Conservation (phyloP, 495 filamentous ascomycete species). For the Apodospora peruviana region DNA sequence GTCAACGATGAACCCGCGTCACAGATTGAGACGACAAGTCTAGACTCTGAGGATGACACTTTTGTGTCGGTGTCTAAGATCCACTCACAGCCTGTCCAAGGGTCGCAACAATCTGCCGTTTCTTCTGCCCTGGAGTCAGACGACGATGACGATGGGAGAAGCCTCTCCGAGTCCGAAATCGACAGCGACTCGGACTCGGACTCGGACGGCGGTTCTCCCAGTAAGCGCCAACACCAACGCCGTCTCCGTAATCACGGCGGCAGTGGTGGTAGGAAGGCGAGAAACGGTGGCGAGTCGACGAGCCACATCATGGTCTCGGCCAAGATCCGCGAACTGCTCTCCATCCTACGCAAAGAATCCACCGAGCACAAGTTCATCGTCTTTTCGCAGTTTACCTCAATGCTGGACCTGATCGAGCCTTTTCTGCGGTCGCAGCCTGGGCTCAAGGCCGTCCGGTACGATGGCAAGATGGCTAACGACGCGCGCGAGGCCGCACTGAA, state of each 20-base stretch:
- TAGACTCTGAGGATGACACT: constrained; percentile 31
- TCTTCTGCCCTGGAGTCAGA: constrained; percentile 11
- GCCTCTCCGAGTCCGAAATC: constrained; percentile 30
- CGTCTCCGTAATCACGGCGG: not conserved
- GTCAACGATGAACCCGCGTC: constrained; percentile 30
- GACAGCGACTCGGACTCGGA: constrained; percentile 43
- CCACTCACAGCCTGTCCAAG: constrained; percentile 25
- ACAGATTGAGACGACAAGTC: constrained; percentile 35
- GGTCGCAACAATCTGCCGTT: constrained; percentile 5
- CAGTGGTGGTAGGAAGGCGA: not conserved
- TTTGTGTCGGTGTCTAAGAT: constrained; percentile 38
- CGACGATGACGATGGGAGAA: constrained; percentile 14
- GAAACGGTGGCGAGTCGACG: constrained; percentile 23
- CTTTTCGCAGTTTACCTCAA: constrained; percentile 93
- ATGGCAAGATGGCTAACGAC: constrained; percentile 94
- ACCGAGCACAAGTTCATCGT: constrained; percentile 88
- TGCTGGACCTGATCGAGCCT: constrained; percentile 93
- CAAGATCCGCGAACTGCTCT: constrained; percentile 81
- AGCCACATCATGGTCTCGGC: constrained; percentile 63
- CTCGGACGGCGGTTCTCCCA: constrained; percentile 10
- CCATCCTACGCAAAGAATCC: constrained; percentile 73
- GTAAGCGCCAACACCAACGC: not conserved
- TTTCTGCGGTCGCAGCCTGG: constrained; percentile 64
- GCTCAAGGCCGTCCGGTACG: constrained; percentile 80
- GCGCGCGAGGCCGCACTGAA: constrained; percentile 76